Percentiles rank a stretch among this genome's conserved stretches.
Conservation (phyloP, 2,329 filamentous ascomycete genomes). For the Penicillium sp. region DNA sequence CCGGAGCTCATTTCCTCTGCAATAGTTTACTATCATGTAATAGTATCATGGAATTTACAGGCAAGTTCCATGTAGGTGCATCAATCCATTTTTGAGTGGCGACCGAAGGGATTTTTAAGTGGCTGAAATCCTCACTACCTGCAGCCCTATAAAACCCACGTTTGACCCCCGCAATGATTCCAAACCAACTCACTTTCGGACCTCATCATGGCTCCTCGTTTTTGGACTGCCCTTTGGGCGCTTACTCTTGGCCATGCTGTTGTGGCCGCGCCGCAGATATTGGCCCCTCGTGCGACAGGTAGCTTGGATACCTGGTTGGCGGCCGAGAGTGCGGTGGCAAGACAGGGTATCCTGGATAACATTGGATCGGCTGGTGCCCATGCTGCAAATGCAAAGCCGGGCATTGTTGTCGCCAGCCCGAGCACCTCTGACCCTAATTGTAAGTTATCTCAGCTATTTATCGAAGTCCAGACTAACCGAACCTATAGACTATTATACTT, state of each 20-base stretch:
- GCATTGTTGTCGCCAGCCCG: conserved; percentile 56
- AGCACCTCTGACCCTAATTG: conserved; percentile 55
- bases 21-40: neutral
- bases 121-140: neutral
- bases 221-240: conserved; percentile 23
- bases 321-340: conserved; percentile 48
- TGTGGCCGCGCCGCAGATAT: conserved; percentile 14
- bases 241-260: conserved; percentile 19
- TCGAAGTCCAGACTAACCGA: neutral
- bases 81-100: neutral
- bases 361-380: conserved; percentile 53
- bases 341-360: conserved; percentile 55
- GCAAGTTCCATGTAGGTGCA: neutral
- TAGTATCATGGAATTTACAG: neutral
- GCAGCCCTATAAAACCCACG: conserved; percentile 13
- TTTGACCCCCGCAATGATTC: neutral
- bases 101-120: neutral
- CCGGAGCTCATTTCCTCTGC: neutral
- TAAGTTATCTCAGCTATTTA: conserved; percentile 23
- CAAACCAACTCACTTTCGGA: neutral
- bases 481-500: conserved; percentile 71
- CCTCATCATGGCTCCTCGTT: conserved; percentile 16
- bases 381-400: conserved; percentile 48
- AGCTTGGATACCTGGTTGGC: conserved; percentile 28
- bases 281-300: conserved; percentile 18